Percentiles rank a stretch among this genome's conserved stretches.
phyloP scores from a whole-genome alignment of 306 rosid species.

The Alnus glutinosa region DNA sequence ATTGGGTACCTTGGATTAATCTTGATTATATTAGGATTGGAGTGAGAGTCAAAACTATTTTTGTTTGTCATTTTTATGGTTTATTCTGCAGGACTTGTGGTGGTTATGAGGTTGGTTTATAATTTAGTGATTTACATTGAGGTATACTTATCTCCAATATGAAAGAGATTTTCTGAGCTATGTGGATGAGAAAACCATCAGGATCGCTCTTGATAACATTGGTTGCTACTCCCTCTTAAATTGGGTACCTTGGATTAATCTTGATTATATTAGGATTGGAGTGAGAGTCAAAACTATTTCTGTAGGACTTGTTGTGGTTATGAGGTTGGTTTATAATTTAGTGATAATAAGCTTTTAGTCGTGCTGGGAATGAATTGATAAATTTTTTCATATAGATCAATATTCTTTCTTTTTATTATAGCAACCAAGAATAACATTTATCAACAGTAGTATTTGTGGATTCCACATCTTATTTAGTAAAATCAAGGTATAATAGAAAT shows the following conservation, averaged over 20 bases:
- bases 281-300: background rate
- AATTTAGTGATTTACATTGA: background rate
- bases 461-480: background rate
- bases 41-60: background rate
- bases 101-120: background rate
- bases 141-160: background rate
- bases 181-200: background rate
- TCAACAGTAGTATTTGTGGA: background rate
- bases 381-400: background rate
- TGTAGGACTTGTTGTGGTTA: background rate
- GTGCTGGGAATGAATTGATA: background rate
- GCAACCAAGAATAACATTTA: background rate
- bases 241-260: background rate
- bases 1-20: background rate
- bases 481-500: background rate
- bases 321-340: background rate
- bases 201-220: background rate
- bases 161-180: background rate
- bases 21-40: conserved; percentile 4
- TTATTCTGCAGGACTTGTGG: background rate
- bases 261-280: conserved; percentile 7
- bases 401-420: background rate
- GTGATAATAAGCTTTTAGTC: background rate
- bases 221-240: background rate
- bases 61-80: background rate